Conservation (phyloP, 2,329 filamentous ascomycete genomes). For the Cytospora mali region DNA sequence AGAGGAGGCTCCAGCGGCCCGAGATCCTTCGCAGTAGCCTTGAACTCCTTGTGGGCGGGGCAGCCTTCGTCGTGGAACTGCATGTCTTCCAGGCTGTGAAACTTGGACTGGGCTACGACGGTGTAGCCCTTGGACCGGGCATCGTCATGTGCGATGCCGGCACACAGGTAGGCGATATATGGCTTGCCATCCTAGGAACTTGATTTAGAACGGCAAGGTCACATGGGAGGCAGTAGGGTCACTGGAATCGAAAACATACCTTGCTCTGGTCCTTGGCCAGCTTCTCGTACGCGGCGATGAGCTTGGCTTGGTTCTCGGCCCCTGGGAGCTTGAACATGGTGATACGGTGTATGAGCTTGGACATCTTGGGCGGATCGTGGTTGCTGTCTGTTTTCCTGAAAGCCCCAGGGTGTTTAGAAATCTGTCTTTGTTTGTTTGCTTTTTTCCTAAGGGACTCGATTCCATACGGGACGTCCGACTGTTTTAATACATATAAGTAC, state of each 20-base stretch:
- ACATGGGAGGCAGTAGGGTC: too few relatives aligned
- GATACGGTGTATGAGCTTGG: constrained; percentile 48
- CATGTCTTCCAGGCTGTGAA: constrained; percentile 68
- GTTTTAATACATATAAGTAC: too few relatives aligned
- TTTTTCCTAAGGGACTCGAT: background rate
- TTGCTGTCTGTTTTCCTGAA: background rate
- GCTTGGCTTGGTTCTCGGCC: constrained; percentile 45
- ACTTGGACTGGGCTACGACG: constrained; percentile 63
- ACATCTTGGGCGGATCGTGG: constrained; percentile 39
- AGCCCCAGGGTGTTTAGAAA: background rate
- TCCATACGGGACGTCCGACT: background rate
- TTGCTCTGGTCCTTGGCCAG: constrained; percentile 46
- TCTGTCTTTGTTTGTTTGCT: background rate
- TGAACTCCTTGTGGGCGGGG: constrained; percentile 47
- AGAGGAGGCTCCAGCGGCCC: constrained; percentile 40
- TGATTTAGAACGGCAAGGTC: background rate
- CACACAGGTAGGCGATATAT: constrained; percentile 64
- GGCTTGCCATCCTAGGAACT: constrained; percentile 64
- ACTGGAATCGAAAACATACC: constrained; percentile 36
- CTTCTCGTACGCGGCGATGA: constrained; percentile 49
- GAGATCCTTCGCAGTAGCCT: constrained; percentile 39
- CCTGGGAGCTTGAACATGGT: constrained; percentile 58
- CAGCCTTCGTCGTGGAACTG: constrained; percentile 66
- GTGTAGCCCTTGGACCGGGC: constrained; percentile 67
- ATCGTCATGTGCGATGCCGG: constrained; percentile 56